Percentiles rank a stretch among this genome's conserved stretches.
Conservation (phyloP, 2,329 filamentous ascomycete species). For the Diaporthe helianthi region DNA sequence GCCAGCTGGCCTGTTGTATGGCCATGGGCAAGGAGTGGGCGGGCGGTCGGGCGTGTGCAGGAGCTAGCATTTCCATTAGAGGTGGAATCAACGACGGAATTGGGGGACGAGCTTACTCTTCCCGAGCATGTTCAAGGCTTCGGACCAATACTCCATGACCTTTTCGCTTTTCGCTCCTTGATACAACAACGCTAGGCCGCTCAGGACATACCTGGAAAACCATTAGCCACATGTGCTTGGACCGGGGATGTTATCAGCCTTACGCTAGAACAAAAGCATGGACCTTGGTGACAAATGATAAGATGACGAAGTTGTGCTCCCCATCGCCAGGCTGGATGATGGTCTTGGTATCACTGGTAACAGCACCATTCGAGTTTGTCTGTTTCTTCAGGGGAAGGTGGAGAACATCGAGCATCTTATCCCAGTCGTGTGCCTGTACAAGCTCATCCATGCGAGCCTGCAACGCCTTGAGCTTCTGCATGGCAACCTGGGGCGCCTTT, state of each 20-base stretch:
- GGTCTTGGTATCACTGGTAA: conserved; percentile 64
- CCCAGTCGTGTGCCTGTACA: conserved; percentile 53
- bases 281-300: conserved; percentile 67
- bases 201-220: conserved; percentile 57
- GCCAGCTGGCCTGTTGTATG: conserved; percentile 67
- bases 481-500: conserved; percentile 62
- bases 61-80: conserved; percentile 40
- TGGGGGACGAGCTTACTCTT: conserved; percentile 21
- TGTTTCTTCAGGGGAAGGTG: conserved; percentile 63
- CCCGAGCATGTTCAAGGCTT: conserved; percentile 35
- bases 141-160: conserved; percentile 34
- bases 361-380: conserved; percentile 53
- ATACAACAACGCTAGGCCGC: conserved; percentile 55
- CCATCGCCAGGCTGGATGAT: conserved; percentile 59
- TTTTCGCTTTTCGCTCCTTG: conserved; percentile 33
- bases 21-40: conserved; percentile 56
- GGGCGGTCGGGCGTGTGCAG: conserved; percentile 43
- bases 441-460: conserved; percentile 68
- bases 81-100: background rate
- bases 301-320: conserved; percentile 61
- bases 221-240: conserved; percentile 32
- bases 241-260: conserved; percentile 38
- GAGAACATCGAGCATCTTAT: conserved; percentile 55
- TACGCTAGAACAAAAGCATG: conserved; percentile 64
- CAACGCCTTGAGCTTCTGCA: conserved; percentile 67